Evolutionary conservation across 441 rosid genomes (phyloP), one percentile per base, ranked within the genome.

Genomic region (Geranium incanum): DNA sequence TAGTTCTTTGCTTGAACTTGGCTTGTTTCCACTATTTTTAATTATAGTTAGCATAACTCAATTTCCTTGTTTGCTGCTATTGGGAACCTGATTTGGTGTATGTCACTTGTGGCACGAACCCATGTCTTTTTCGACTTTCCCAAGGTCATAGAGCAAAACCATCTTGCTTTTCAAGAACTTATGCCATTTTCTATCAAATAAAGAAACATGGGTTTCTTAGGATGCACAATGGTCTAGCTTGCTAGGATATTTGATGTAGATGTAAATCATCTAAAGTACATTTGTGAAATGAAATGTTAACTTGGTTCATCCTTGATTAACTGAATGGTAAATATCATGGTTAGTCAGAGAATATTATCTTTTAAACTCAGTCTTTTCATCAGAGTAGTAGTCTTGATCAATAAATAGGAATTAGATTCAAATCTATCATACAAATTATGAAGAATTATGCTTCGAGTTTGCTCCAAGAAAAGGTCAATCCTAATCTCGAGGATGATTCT

Each of bases 21-120:
- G 75, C 13, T 36, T 23, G 19, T 72, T 76, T 67, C 77, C 33
- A 23, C 33, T 71, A 41, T 71, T 39, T 18, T 36, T 15, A 18
- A 76, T 68, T 37, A 7, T 21, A 36, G 71, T 73, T 38, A 80
- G 66, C 52, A 71, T 33, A 8, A 60, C 71, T 21, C 52, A 60
- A 66, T 74, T 68, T 71, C 72, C 64, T 63, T 38, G 76, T 60
- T 77, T 79, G 36, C 83, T 57, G 71, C 50, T 65, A 39, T 72
- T 73, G 73, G 75, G 39, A 48, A 37, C 16, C 16, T 59, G 33
- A 12, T 39, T 72, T 71, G 48, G 41, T 70, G 62, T 83, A 80
- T 63, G 76, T 76, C 84, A 81, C 78, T 66, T 86, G 82, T 28
- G 71, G 83, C 75, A 79, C 68, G 55, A 6, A 77, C 36, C 15